Conservation (phyloP, 345 rosid species). For the Populus simonii region DNA sequence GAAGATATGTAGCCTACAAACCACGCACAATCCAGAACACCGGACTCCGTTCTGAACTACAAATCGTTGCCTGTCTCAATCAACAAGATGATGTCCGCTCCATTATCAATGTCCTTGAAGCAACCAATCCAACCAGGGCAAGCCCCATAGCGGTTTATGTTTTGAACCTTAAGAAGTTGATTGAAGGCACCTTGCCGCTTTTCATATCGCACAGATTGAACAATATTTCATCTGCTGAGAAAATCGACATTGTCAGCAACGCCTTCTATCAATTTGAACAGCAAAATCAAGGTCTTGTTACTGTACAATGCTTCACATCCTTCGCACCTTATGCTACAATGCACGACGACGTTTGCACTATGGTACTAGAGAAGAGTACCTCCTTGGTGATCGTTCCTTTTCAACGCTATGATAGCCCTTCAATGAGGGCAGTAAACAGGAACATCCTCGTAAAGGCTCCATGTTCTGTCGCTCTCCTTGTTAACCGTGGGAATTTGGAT, state of each 20-base stretch:
- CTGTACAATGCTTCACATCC: conserved; percentile 37
- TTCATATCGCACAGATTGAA: conserved; percentile 2
- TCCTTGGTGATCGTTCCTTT: conserved; percentile 36
- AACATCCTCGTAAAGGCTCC: conserved; percentile 29
- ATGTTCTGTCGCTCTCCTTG: conserved; percentile 32
- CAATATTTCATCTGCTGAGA: background rate
- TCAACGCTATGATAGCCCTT: conserved; percentile 14
- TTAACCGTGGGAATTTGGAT: conserved; percentile 23
- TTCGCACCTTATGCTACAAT: conserved; percentile 35
- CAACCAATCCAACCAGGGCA: conserved; percentile 23
- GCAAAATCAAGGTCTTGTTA: conserved; percentile 19
- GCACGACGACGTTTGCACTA: conserved; percentile 43
- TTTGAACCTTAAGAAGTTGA: conserved; percentile 36
- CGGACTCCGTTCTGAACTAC: conserved; percentile 22
- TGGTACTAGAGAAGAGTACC: conserved; percentile 33
- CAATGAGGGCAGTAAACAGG: conserved; percentile 19
- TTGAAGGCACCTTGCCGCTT: conserved; percentile 6
- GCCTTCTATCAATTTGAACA: conserved; percentile 16
- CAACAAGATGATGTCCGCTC: conserved; percentile 30
- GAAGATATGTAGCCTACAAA: conserved; percentile 39
- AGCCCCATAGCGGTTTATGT: conserved; percentile 30
- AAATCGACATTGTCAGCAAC: background rate
- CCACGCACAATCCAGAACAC: conserved; percentile 32
- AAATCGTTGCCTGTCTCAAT: conserved; percentile 43
- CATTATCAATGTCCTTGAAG: conserved; percentile 31